phyloP scores from a whole-genome alignment of 1,139 yeast genomes.

The Pneumocystis oryctolagi region DNA sequence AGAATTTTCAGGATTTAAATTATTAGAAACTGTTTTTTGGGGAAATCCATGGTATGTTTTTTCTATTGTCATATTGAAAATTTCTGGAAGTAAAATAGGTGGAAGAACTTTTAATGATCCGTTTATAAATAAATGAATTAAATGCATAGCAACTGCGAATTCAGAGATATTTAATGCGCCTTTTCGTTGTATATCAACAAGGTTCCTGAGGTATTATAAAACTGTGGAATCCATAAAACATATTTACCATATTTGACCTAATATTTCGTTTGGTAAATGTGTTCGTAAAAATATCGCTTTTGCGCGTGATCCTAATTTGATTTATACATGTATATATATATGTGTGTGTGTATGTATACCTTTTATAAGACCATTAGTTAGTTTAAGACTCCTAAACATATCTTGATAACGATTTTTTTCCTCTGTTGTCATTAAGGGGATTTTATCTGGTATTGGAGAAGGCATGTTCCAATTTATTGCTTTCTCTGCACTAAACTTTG shows the following conservation, averaged over 20 bases:
- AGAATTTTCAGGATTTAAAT: constrained; percentile 5
- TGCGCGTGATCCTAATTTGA: constrained; percentile 29
- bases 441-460: constrained; percentile 14
- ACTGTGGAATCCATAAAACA: neutral
- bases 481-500: constrained; percentile 22
- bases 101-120: constrained; percentile 60
- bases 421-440: constrained; percentile 11
- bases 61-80: constrained; percentile 43
- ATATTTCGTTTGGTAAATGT: constrained; percentile 53
- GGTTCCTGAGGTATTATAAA: constrained; percentile 22
- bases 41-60: constrained; percentile 8
- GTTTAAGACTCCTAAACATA: constrained; percentile 8
- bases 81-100: constrained; percentile 43
- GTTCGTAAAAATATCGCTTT: constrained; percentile 79
- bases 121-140: constrained; percentile 66
- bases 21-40: constrained; percentile 14
- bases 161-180: constrained; percentile 62
- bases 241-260: constrained; percentile 67
- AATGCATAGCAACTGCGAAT: constrained; percentile 86
- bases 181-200: constrained; percentile 60
- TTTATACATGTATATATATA: neutral
- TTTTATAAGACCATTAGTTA: constrained; percentile 39
- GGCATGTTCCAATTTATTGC: constrained; percentile 11
- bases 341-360: constrained; percentile 33
- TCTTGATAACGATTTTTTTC: constrained; percentile 10